Percentiles rank a stretch among this genome's conserved stretches.
These are phyloP conservation scores for Plenodomus biglobosus DNA, from an alignment of 2,329 filamentous ascomycete genomes.

Conservation along the genomic window DNA sequence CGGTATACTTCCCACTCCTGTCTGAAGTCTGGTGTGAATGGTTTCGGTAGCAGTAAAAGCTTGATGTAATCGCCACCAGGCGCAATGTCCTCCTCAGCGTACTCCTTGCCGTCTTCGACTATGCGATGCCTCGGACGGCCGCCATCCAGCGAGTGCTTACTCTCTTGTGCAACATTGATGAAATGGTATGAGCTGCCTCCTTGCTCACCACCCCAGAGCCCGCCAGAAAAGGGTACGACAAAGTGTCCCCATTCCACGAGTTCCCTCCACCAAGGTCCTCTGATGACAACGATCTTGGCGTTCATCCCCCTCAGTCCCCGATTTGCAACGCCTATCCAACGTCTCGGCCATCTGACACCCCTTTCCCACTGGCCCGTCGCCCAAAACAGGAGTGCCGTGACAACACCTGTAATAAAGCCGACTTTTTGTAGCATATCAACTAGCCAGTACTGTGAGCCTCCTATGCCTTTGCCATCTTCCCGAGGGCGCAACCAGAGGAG, in stretches of 20 bases:
- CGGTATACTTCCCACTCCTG: slow-evolving; percentile 97
- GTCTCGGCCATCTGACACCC: slow-evolving; percentile 88
- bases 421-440: slow-evolving; percentile 89
- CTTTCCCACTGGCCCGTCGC: slow-evolving; percentile 95
- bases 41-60: slow-evolving; percentile 85
- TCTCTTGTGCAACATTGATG: slow-evolving; percentile 62
- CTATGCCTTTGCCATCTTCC: slow-evolving; percentile 87
- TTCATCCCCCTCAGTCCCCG: slow-evolving; percentile 90
- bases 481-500: slow-evolving; percentile 92
- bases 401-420: slow-evolving; percentile 84
- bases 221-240: slow-evolving; percentile 69
- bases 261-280: slow-evolving; percentile 80
- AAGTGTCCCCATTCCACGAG: slow-evolving; percentile 71
- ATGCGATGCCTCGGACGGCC: slow-evolving; percentile 31
- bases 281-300: slow-evolving; percentile 89
- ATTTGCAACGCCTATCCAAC: slow-evolving; percentile 89
- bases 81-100: slow-evolving; percentile 85
- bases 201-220: slow-evolving; percentile 46
- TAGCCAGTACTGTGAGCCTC: slow-evolving; percentile 94
- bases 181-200: slow-evolving; percentile 72
- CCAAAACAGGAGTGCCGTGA: slow-evolving; percentile 86
- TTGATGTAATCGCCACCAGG: slow-evolving; percentile 91
- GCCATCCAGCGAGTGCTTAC: slow-evolving; percentile 28
- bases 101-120: slow-evolving; percentile 61
- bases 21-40: slow-evolving; percentile 89